phyloP scores from a whole-genome alignment of 176 grass and related monocot species.

The Tillandsia fasciculata region DNA sequence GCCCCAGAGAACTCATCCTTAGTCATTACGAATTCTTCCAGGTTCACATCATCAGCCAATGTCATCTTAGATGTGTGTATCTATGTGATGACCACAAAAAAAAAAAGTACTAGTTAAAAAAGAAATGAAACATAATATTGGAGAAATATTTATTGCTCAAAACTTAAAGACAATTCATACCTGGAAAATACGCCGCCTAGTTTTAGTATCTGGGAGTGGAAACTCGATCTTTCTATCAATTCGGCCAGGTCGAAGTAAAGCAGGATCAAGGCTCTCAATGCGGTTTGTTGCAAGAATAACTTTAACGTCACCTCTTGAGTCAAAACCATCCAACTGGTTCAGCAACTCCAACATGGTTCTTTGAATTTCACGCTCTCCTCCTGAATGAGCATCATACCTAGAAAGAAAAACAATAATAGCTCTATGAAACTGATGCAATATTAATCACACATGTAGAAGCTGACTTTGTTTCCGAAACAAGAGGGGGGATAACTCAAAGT shows the following conservation, averaged over 20 bases:
- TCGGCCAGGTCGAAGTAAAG: constrained; percentile 69
- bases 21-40: constrained; percentile 88
- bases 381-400: constrained; percentile 89
- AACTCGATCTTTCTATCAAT: constrained; percentile 86
- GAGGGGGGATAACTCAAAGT: too few relatives aligned
- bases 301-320: constrained; percentile 79
- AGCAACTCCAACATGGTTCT: constrained; percentile 80
- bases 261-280: constrained; percentile 78
- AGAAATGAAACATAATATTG: not conserved
- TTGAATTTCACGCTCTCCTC: constrained; percentile 87
- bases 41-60: constrained; percentile 72
- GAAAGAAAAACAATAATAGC: not conserved
- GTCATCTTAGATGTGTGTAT: constrained; percentile 90
- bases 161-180: constrained; percentile 10
- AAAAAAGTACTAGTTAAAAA: not conserved
- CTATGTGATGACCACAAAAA: constrained; percentile 17
- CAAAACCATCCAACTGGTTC: constrained; percentile 89
- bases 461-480: too few relatives aligned
- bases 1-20: constrained; percentile 82
- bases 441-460: too few relatives aligned
- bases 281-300: constrained; percentile 88
- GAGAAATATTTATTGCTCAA: not conserved
- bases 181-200: constrained; percentile 71
- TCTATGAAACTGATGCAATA: too few relatives aligned
- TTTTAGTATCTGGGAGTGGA: constrained; percentile 80